phyloP scores from a whole-genome alignment of 192 early-diverging fungal species.

The Backusella tarrabulga region DNA sequence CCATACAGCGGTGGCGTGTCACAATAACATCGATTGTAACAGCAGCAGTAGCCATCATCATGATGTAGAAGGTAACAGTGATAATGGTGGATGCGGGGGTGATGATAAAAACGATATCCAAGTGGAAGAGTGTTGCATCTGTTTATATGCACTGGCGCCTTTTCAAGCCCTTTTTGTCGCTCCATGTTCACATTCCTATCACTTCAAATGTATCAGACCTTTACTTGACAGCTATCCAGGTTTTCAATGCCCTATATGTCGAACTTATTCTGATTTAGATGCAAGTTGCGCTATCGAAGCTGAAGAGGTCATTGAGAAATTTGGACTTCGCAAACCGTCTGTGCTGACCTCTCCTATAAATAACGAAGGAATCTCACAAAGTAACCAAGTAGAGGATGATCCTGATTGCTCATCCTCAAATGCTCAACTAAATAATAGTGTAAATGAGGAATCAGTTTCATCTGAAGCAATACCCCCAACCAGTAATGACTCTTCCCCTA shows the following conservation, averaged over 20 bases:
- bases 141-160: slow-evolving; percentile 72
- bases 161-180: slow-evolving; percentile 84
- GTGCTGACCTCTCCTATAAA: neutral
- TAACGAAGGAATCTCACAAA: neutral
- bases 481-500: neutral
- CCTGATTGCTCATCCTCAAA: neutral
- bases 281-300: slow-evolving; percentile 56
- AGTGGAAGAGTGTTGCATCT: slow-evolving; percentile 78
- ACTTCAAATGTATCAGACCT: slow-evolving; percentile 83
- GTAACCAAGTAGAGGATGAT: neutral
- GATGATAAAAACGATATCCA: slow-evolving; percentile 8
- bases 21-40: neutral
- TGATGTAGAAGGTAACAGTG: neutral
- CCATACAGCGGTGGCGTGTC: neutral
- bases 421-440: neutral
- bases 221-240: slow-evolving; percentile 59
- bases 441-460: neutral
- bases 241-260: slow-evolving; percentile 82
- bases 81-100: neutral
- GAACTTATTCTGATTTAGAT: slow-evolving; percentile 83
- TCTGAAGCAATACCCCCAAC: neutral
- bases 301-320: slow-evolving; percentile 34
- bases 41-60: neutral
- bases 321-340: slow-evolving; percentile 9
- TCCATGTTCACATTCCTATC: slow-evolving; percentile 85